Evolutionary conservation across 495 filamentous ascomycete genomes (phyloP).

Genomic region (Coniosporium apollinis): DNA sequence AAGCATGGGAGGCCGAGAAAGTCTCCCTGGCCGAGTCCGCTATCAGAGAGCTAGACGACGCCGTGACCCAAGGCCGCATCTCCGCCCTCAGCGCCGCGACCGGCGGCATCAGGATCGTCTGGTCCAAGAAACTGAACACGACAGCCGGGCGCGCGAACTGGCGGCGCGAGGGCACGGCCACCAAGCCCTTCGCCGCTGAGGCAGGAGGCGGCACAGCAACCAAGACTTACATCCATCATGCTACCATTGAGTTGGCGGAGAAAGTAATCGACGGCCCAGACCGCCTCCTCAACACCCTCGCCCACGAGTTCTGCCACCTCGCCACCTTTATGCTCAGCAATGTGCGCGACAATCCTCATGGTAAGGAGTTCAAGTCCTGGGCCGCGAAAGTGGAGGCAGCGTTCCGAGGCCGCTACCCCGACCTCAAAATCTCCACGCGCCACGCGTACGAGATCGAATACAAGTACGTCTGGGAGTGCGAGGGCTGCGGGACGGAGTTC

Average conservation of each 20-base stretch:
- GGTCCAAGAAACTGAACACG: constrained; percentile 70
- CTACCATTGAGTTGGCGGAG: constrained; percentile 71
- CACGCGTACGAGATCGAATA: constrained; percentile 77
- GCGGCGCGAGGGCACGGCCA: constrained; percentile 41
- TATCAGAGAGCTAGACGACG: constrained; percentile 53
- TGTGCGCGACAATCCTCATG: constrained; percentile 56
- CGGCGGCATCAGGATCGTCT: constrained; percentile 63
- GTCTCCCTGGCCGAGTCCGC: constrained; percentile 49
- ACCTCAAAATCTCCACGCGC: constrained; percentile 65
- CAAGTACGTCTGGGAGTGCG: constrained; percentile 78
- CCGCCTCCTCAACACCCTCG: constrained; percentile 67
- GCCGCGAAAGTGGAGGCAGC: constrained; percentile 28
- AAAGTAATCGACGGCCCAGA: constrained; percentile 61
- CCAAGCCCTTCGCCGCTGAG: constrained; percentile 14
- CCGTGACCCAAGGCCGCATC: constrained; percentile 47
- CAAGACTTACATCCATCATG: constrained; percentile 37
- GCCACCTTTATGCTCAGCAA: constrained; percentile 69
- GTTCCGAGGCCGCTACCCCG: constrained; percentile 32
- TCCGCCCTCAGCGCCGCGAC: constrained; percentile 39
- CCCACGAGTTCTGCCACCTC: constrained; percentile 92
- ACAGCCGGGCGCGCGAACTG: constrained; percentile 82
- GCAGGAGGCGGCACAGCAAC: constrained; percentile 3
- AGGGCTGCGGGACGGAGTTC: constrained; percentile 45
- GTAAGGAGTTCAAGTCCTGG: constrained; percentile 68
- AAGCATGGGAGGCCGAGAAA: constrained; percentile 51